Evolutionary conservation across 2,329 filamentous ascomycete genomes (phyloP).

Genomic region (Corynespora cassiicola): DNA sequence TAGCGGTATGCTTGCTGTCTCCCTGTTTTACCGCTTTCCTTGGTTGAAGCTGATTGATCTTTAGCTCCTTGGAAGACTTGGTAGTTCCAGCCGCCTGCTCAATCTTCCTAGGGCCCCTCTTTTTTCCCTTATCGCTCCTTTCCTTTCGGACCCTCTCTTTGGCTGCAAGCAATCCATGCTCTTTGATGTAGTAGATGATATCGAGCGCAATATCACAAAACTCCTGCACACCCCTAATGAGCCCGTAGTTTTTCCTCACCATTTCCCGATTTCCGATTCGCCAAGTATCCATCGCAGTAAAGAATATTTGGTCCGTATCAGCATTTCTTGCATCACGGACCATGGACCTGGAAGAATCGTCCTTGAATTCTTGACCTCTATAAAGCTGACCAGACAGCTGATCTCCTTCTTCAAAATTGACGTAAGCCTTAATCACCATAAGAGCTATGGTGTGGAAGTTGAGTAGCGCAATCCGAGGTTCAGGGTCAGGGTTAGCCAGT

Average conservation of each 20-base stretch:
- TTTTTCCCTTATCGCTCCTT: constrained; percentile 22
- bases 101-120: constrained; percentile 14
- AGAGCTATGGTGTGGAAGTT: constrained; percentile 42
- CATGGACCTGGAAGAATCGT: constrained; percentile 5
- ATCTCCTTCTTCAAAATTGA: constrained; percentile 33
- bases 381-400: constrained; percentile 15
- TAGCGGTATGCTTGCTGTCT: too few species aligned
- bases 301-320: constrained; percentile 39
- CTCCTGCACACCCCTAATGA: constrained; percentile 38
- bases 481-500: constrained; percentile 20
- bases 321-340: constrained; percentile 16
- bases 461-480: constrained; percentile 28
- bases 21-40: too few species aligned
- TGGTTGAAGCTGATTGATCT: too few species aligned
- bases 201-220: constrained; percentile 41
- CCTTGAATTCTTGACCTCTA: constrained; percentile 10
- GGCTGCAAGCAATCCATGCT: constrained; percentile 24
- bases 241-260: constrained; percentile 16
- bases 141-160: constrained; percentile 14
- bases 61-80: too few species aligned
- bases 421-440: constrained; percentile 38
- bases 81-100: constrained; percentile 5
- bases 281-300: constrained; percentile 38
- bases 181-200: constrained; percentile 35
- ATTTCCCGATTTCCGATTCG: constrained; percentile 23